Evolutionary conservation across 2,329 filamentous ascomycete genomes (phyloP).

Genomic region (Pleoardoris graminearum): DNA sequence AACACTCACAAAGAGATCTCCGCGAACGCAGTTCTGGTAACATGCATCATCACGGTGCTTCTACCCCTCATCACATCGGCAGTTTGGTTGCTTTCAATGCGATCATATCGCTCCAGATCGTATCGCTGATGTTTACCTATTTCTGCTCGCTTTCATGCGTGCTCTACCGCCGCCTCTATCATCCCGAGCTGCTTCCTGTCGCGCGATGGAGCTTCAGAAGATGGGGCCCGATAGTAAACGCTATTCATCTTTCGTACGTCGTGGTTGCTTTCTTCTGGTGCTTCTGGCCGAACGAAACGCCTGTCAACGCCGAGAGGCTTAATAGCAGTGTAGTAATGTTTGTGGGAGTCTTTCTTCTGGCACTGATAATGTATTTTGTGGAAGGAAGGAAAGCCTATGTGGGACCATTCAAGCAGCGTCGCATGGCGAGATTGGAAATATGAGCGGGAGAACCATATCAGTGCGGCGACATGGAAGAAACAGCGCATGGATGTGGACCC

Average conservation of each 20-base stretch:
- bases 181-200: constrained; percentile 17
- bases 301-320: constrained; percentile 16
- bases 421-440: constrained; percentile 1
- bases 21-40: constrained; percentile 36
- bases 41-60: constrained; percentile 35
- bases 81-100: constrained; percentile 43
- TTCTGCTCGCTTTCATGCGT: constrained; percentile 31
- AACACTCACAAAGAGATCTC: constrained; percentile 34
- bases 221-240: constrained; percentile 42
- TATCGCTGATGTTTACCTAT: constrained; percentile 48
- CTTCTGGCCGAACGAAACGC: constrained; percentile 37
- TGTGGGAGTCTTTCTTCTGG: constrained; percentile 5
- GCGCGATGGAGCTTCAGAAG: constrained; percentile 44
- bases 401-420: constrained; percentile 12
- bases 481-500: too few species aligned
- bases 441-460: too few species aligned
- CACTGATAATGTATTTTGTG: constrained; percentile 15
- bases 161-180: constrained; percentile 18
- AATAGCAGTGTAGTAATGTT: constrained; percentile 23
- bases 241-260: constrained; percentile 37
- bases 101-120: constrained; percentile 46
- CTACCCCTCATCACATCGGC: constrained; percentile 47
- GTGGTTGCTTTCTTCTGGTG: constrained; percentile 45
- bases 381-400: constrained; percentile 14
- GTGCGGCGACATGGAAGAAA: too few species aligned